Evolutionary conservation across 805 yeast genomes (phyloP), one percentile per base, ranked within the genome.

Genomic region (Metschnikowia matae): DNA sequence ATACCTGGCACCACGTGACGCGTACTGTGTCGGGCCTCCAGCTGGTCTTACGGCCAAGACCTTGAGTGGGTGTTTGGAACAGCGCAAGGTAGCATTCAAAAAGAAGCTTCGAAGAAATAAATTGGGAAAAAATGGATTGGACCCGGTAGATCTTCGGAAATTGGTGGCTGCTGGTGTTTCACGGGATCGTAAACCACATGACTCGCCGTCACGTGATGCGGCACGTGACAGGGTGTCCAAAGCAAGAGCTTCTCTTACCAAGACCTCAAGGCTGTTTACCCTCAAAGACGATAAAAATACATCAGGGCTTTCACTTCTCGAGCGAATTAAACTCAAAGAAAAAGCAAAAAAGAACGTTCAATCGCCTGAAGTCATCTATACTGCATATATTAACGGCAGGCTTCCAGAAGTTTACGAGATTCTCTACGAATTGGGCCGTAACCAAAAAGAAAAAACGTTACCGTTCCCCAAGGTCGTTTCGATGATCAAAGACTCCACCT

Each of bases 281-380:
- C 76, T 72, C 52, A 64, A 64, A 40, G 70, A 62, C 59, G 39
- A 38, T 46, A n/a, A 23, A 32, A 31, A 33, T 47, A 8, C 43
- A 54, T 23, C 41, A 17, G 75, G 75, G 1, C 55, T 66, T 8
- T 60, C 73, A 1, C 55, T 77, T 5, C 52, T 75, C 11, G 75
- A 77, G 40, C 60, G 80, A 41, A 72, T 75, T 44, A 65, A 62
- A 47, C 49, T 58, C 40, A 74, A 69, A 54, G 78, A 77, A 49
- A 56, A 58, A 18, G 55, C 51, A 14, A 60, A 48, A 15, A 42
- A 53, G 6, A 6, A n/a, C 32, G 46, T 15, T 4, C 20, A 13
- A 21, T 38, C 40, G n/a, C 67, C 71, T 0, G 61, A 63, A 39
- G 49, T 51, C 26, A 59, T 58, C 34, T 60, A 66, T 49, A 40